These are phyloP conservation scores for Metschnikowia peoriensis DNA, from an alignment of 805 yeast species.

Conservation along the genomic window DNA sequence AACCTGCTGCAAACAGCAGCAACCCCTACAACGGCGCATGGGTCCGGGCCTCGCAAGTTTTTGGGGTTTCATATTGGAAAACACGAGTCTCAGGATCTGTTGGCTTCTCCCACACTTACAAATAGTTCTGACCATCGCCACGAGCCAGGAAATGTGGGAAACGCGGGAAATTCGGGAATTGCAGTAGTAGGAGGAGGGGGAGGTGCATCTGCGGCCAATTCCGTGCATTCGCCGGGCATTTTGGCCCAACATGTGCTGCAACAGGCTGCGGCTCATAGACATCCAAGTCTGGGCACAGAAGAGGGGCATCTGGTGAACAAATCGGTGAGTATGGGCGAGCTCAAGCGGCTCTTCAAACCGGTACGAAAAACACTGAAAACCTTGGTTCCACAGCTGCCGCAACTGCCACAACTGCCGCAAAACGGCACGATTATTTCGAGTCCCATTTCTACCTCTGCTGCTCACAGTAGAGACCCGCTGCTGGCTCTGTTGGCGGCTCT, in stretches of 20 bases:
- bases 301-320: slow-evolving; percentile 32
- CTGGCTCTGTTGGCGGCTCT: slow-evolving; percentile 18
- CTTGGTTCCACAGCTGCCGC: background rate
- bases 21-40: slow-evolving; percentile 8
- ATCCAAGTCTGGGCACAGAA: background rate
- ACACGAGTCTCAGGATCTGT: slow-evolving; percentile 39
- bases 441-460: background rate
- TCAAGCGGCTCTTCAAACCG: slow-evolving; percentile 71
- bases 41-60: slow-evolving; percentile 19
- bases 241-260: slow-evolving; percentile 9
- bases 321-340: slow-evolving; percentile 61
- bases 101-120: slow-evolving; percentile 35
- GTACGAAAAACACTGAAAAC: slow-evolving; percentile 31
- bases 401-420: background rate
- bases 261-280: slow-evolving; percentile 11
- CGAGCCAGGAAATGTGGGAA: background rate
- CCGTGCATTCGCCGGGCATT: slow-evolving; percentile 11
- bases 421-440: background rate
- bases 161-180: background rate
- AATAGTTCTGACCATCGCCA: slow-evolving; percentile 28
- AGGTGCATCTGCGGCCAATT: no score
- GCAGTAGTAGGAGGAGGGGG: no score
- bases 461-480: slow-evolving; percentile 18
- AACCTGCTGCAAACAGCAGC: slow-evolving; percentile 19
- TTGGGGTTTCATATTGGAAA: slow-evolving; percentile 43